These are phyloP conservation scores for Phytopythium ostracodes DNA, from an alignment of 352 stramenopile species.

Conservation along the genomic window DNA sequence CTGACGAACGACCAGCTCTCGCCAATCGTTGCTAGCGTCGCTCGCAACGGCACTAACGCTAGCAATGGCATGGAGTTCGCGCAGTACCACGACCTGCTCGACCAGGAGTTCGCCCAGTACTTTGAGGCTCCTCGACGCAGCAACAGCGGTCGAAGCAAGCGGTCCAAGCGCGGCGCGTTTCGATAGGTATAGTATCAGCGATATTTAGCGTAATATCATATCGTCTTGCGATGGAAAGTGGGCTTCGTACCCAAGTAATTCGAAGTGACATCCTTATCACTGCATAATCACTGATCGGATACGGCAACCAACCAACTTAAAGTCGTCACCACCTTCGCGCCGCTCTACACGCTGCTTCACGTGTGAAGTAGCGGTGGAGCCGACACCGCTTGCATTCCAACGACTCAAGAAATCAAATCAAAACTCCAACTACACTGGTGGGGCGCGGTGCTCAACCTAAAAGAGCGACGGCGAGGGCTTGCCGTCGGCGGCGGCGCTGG, in stretches of 20 bases:
- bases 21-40: not conserved
- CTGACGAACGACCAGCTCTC: constrained; percentile 7
- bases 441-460: constrained; percentile 15
- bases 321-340: not conserved
- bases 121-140: constrained; percentile 18
- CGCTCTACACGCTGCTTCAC: too few relatives aligned
- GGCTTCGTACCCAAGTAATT: too few relatives aligned
- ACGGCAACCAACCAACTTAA: not conserved
- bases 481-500: constrained; percentile 14
- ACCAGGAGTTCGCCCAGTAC: constrained; percentile 39
- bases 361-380: too few relatives aligned
- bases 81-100: constrained; percentile 19
- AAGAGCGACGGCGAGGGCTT: constrained; percentile 63
- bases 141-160: constrained; percentile 15
- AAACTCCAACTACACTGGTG: constrained; percentile 1
- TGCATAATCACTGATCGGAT: too few relatives aligned
- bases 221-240: not conserved
- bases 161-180: constrained; percentile 1
- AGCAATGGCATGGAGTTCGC: not conserved
- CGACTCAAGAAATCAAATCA: not conserved
- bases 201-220: not conserved
- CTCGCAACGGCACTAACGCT: not conserved
- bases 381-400: too few relatives aligned
- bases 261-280: too few relatives aligned
- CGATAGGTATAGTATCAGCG: not conserved